Conservation (phyloP, 441 rosid species). For the Pelargonium citronellum region DNA sequence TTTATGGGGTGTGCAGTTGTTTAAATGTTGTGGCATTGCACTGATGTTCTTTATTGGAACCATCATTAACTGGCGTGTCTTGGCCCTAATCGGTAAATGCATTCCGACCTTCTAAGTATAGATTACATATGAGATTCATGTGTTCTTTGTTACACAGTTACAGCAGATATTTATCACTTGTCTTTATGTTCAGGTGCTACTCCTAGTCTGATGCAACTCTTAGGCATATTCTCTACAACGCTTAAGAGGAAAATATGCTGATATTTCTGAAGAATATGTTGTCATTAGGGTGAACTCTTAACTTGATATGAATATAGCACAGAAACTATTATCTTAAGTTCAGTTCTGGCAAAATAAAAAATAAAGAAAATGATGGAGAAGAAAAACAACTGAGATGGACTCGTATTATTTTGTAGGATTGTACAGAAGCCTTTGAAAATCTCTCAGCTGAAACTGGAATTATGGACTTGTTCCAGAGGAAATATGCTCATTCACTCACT, state of each 20-base stretch:
- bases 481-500: slow-evolving; percentile 30
- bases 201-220: slow-evolving; percentile 34
- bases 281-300: slow-evolving; percentile 40
- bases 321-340: no score
- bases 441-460: slow-evolving; percentile 31
- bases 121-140: not conserved
- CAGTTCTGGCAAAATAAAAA: no score
- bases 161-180: not conserved
- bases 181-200: slow-evolving; percentile 28
- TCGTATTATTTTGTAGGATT: slow-evolving; percentile 21
- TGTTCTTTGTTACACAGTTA: not conserved
- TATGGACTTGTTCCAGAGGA: slow-evolving; percentile 41
- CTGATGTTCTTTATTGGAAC: slow-evolving; percentile 42
- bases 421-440: slow-evolving; percentile 20
- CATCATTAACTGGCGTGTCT: slow-evolving; percentile 41
- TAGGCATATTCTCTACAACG: slow-evolving; percentile 24
- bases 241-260: slow-evolving; percentile 47
- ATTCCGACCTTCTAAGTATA: not conserved
- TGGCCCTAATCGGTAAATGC: slow-evolving; percentile 46
- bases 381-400: not conserved
- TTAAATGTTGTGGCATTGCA: slow-evolving; percentile 37
- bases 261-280: slow-evolving; percentile 46
- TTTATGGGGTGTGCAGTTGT: slow-evolving; percentile 34
- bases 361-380: not conserved
- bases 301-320: not conserved